A percentile compares a stretch with the other conserved stretches of the same genome.
Conservation (phyloP, 805 yeast genomes). For the Cyberlindnera bimundalis region DNA sequence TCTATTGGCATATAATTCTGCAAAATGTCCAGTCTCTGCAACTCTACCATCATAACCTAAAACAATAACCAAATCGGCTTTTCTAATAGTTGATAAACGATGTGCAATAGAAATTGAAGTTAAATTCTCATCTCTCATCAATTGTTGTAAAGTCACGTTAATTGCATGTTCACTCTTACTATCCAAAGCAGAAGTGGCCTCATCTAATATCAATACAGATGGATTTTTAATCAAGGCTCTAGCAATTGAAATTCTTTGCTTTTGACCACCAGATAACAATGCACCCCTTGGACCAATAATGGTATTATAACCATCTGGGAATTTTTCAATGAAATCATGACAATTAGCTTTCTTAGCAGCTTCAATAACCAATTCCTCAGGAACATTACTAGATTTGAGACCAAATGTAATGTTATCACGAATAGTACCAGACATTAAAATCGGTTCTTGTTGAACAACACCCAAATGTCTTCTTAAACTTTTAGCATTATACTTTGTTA, state of each 20-base stretch:
- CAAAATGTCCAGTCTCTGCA: constrained; percentile 68
- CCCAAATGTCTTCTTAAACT: constrained; percentile 58
- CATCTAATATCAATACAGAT: constrained; percentile 72
- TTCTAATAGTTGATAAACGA: constrained; percentile 82
- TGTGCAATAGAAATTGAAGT: constrained; percentile 94
- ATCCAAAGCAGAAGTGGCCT: constrained; percentile 88
- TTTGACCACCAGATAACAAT: constrained; percentile 86
- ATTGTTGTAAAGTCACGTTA: constrained; percentile 65
- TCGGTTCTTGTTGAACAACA: constrained; percentile 76
- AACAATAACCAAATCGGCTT: constrained; percentile 83
- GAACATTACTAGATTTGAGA: constrained; percentile 37
- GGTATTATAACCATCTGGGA: constrained; percentile 67
- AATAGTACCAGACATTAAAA: constrained; percentile 76
- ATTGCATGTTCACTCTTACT: constrained; percentile 70
- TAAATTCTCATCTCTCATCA: constrained; percentile 55
- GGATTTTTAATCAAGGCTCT: constrained; percentile 79
- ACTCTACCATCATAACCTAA: constrained; percentile 78
- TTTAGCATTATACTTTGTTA: constrained; percentile 44
- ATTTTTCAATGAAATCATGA: constrained; percentile 51
- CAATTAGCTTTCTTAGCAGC: constrained; percentile 55
- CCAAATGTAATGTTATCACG: constrained; percentile 78
- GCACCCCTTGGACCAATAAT: constrained; percentile 63
- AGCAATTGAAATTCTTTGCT: constrained; percentile 84
- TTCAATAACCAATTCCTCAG: constrained; percentile 46
- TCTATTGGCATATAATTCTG: constrained; percentile 48